A percentile compares a stretch with the other conserved stretches of the same genome.
phyloP scores from a whole-genome alignment of 2,329 filamentous ascomycete species.

The Arachnomyces sp. region DNA sequence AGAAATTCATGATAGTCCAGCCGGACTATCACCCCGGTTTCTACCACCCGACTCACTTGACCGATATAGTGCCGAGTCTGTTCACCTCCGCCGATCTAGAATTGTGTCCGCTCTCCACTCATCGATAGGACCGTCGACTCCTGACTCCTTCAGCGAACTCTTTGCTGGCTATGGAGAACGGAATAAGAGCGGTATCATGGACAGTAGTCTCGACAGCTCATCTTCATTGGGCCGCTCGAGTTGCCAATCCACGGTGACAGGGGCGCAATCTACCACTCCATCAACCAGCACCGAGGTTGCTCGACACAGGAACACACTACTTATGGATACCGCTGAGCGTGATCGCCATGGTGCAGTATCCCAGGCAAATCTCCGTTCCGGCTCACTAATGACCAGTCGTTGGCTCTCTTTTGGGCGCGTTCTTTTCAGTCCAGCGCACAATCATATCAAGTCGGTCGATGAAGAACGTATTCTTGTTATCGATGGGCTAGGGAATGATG shows the following conservation, averaged over 20 bases:
- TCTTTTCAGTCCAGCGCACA: conserved; percentile 43
- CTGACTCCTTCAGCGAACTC: conserved; percentile 48
- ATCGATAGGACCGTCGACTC: conserved; percentile 43
- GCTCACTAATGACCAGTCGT: conserved; percentile 44
- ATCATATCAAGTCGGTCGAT: conserved; percentile 33
- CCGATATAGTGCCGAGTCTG: conserved; percentile 27
- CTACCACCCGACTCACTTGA: conserved; percentile 15
- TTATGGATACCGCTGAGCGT: conserved; percentile 35
- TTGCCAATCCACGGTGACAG: conserved; percentile 20
- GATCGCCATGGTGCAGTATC: conserved; percentile 33
- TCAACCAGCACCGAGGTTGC: conserved; percentile 17
- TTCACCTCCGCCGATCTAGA: conserved; percentile 42
- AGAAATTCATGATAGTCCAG: neutral
- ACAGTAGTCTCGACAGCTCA: conserved; percentile 14
- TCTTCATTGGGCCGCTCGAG: conserved; percentile 16
- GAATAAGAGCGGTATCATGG: conserved; percentile 17
- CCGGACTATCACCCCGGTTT: conserved; percentile 8
- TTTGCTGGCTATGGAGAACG: conserved; percentile 43
- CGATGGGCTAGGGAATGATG: conserved; percentile 44
- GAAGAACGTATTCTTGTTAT: conserved; percentile 41
- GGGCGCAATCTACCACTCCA: conserved; percentile 18
- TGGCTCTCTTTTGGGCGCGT: conserved; percentile 46
- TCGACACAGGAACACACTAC: conserved; percentile 26
- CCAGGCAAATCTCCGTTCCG: conserved; percentile 41
- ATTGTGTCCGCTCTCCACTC: conserved; percentile 46